These are phyloP conservation scores for Tulasnella sp. DNA, from an alignment of 768 basidiomycete species.

Conservation along the genomic window DNA sequence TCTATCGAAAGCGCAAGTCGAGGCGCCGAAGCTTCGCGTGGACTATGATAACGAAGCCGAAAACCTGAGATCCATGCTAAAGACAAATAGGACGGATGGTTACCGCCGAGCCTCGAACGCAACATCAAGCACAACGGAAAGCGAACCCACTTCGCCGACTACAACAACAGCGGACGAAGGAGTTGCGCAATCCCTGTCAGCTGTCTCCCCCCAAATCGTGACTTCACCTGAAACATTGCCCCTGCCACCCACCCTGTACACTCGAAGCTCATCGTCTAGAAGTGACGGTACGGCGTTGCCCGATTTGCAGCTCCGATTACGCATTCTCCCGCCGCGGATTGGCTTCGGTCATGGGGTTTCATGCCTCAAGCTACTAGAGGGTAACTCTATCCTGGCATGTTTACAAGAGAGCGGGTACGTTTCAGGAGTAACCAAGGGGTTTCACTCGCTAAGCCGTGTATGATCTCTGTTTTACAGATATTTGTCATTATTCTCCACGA, in stretches of 20 bases:
- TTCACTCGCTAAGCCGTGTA: neutral
- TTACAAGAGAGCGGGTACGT: slow-evolving; percentile 66
- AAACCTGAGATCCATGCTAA: slow-evolving; percentile 68
- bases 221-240: neutral
- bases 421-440: too few species aligned
- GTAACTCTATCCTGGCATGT: slow-evolving; percentile 47
- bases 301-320: slow-evolving; percentile 11
- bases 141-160: neutral
- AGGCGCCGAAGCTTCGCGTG: slow-evolving; percentile 73
- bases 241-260: neutral
- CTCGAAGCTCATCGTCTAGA: neutral
- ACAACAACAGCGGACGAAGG: neutral
- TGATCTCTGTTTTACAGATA: slow-evolving; percentile 13
- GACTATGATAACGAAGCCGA: slow-evolving; percentile 80
- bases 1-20: slow-evolving; percentile 62
- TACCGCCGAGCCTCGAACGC: neutral
- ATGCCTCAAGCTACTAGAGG: slow-evolving; percentile 48
- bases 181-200: neutral
- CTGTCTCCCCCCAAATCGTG: neutral
- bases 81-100: slow-evolving; percentile 39
- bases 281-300: neutral
- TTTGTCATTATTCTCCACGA: slow-evolving; percentile 41
- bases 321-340: slow-evolving; percentile 49
- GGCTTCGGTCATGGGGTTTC: slow-evolving; percentile 45
- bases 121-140: neutral